Base-by-base conservation (phyloP, 805 yeast genomes). In the Metschnikowia santaceciliae region DNA sequence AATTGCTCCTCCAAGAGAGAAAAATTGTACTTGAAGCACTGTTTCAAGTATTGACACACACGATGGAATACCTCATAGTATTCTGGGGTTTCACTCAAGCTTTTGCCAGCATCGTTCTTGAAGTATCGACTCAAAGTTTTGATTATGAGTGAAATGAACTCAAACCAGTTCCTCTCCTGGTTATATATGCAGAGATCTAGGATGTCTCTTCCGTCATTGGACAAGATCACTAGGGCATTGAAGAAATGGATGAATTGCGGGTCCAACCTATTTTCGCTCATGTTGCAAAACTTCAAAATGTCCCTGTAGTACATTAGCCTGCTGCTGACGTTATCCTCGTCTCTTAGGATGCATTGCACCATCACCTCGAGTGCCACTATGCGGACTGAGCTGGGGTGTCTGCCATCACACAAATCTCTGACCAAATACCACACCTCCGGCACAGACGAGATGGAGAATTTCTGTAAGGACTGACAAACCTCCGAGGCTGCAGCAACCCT, bases 361-460 rank as follows among this genome's bases (percentile, higher is more conserved):
- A 88, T 64, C 22, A 90, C 68, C 15, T 72, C 64, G 33, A 88
- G 64, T 0, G 84, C 83, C 1, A 78, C 76, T 32, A 76, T 66
- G 51, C 78, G 54, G 15, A 65, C 60, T 19, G 59, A 49, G 3
- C 68, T 51, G 35, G 61, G 64, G 5, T 58, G 50, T 15, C 67
- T 70, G 1, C 63, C 50, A 6, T 70, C 69, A 46, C 87, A 73
- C 63, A 84, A 66, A 46, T 76, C 80, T 52, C 79, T 70, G 0
- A 86, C 84, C 47, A 82, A 68, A 63, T 84, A 81, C 96, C 96
- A 89, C 1, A 88, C 74, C 54, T 86, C 90, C 0, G 88, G 83
- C 3, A 88, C 74, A 2, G 86, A 78, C 0, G 84, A 74, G 2
- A 82, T 75, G 3, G 83, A 71, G 46, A 75, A 76, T 44, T 75